These are phyloP conservation scores for Calendula officinalis DNA, from an alignment of 129 eudicot species.

Conservation along the genomic window DNA sequence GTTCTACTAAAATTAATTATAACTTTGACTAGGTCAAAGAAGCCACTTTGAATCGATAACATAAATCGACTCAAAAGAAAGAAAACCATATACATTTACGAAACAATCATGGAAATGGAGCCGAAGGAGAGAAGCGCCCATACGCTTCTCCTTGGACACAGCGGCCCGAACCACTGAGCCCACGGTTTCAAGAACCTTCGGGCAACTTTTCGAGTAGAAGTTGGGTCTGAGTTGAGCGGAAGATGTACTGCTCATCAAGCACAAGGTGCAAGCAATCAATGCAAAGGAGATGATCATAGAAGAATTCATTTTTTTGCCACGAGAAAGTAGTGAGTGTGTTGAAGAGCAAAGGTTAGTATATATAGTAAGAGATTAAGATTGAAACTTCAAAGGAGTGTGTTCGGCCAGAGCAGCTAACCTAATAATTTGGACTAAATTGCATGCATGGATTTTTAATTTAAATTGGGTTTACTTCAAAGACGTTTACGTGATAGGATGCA, in stretches of 20 bases:
- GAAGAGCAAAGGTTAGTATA: constrained; percentile 1
- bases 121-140: constrained; percentile 35
- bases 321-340: constrained; percentile 12
- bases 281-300: constrained; percentile 19
- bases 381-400: not conserved
- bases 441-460: not conserved
- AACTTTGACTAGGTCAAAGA: constrained; percentile 1
- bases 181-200: constrained; percentile 36
- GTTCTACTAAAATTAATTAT: no score
- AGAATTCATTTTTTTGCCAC: constrained; percentile 20
- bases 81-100: constrained; percentile 26
- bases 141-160: constrained; percentile 33
- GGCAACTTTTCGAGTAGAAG: constrained; percentile 53
- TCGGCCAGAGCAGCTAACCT: constrained; percentile 26
- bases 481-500: constrained; percentile 7
- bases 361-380: constrained; percentile 18
- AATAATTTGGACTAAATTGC: constrained; percentile 13
- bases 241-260: constrained; percentile 30
- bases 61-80: not conserved
- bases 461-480: not conserved
- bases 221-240: constrained; percentile 42
- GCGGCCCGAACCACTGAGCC: constrained; percentile 37
- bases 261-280: constrained; percentile 29
- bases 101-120: constrained; percentile 43
- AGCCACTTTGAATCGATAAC: not conserved